Evolutionary conservation across 345 rosid genomes (phyloP).

Genomic region (Syzygium oleosum): DNA sequence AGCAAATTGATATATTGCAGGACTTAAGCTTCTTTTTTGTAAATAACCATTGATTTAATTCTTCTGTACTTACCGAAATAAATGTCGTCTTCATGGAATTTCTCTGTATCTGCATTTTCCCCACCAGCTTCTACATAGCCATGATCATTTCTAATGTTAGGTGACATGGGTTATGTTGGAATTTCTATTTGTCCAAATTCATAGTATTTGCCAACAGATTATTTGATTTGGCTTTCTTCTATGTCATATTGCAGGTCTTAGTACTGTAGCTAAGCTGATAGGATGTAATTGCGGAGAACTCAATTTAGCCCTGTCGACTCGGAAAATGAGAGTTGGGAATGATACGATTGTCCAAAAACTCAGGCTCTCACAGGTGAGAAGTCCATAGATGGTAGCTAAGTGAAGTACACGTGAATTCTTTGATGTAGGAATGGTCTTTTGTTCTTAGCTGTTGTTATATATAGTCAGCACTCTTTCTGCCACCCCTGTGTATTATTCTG

Average conservation of each 20-base stretch:
- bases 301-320: slow-evolving; percentile 73
- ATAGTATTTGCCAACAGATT: background rate
- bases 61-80: background rate
- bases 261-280: slow-evolving; percentile 67
- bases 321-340: slow-evolving; percentile 90
- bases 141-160: background rate
- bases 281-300: slow-evolving; percentile 66
- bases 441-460: background rate
- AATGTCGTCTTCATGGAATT: background rate
- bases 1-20: background rate
- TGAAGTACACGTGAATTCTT: background rate
- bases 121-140: background rate
- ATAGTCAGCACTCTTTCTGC: background rate
- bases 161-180: background rate
- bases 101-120: background rate
- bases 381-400: background rate
- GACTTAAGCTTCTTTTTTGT: background rate
- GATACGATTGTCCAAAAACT: slow-evolving; percentile 87
- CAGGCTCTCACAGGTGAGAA: slow-evolving; percentile 71
- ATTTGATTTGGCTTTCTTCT: background rate
- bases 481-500: background rate
- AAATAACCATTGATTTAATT: background rate
- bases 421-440: background rate
- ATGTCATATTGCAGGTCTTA: slow-evolving; percentile 47
- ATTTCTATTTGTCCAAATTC: background rate